Percentiles rank a stretch among this genome's conserved stretches.
Evolutionary conservation across 805 yeast genomes (phyloP).

Genomic region (Ogataea methanolica): DNA sequence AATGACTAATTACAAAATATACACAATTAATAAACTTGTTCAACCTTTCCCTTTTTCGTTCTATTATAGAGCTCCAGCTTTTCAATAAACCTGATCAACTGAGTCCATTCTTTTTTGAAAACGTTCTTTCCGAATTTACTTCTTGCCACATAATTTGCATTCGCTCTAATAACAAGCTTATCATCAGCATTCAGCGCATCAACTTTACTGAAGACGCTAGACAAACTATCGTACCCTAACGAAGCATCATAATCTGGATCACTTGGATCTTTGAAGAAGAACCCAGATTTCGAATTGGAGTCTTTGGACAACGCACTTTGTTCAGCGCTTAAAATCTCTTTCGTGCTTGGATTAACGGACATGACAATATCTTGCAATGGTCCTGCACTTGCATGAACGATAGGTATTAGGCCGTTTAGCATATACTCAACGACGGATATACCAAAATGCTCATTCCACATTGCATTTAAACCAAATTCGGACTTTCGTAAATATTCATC

Average conservation of each 20-base stretch:
- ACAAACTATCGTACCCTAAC: constrained; percentile 32
- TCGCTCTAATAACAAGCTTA: constrained; percentile 15
- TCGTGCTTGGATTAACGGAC: constrained; percentile 36
- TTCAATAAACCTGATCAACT: constrained; percentile 8
- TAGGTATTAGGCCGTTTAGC: constrained; percentile 80
- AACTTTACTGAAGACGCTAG: constrained; percentile 41
- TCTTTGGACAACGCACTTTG: neutral
- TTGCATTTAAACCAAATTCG: constrained; percentile 82
- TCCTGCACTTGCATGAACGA: constrained; percentile 94
- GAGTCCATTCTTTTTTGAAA: constrained; percentile 22
- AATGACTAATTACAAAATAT: too few relatives aligned
- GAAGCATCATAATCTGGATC: constrained; percentile 63
- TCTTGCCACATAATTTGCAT: constrained; percentile 20
- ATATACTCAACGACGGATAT: constrained; percentile 93
- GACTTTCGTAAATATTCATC: constrained; percentile 48
- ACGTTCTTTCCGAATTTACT: constrained; percentile 24
- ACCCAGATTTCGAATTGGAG: constrained; percentile 55
- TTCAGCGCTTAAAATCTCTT: constrained; percentile 9
- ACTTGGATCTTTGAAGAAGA: constrained; percentile 62
- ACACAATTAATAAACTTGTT: constrained; percentile 20
- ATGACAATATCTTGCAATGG: constrained; percentile 84
- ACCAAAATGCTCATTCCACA: constrained; percentile 99
- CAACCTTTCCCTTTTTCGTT: constrained; percentile 25
- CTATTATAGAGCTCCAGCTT: constrained; percentile 20
- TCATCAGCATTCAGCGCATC: constrained; percentile 9